A percentile compares a stretch with the other conserved stretches of the same genome.
phyloP scores from a whole-genome alignment of 2,329 filamentous ascomycete species.

The Cytospora piceae region DNA sequence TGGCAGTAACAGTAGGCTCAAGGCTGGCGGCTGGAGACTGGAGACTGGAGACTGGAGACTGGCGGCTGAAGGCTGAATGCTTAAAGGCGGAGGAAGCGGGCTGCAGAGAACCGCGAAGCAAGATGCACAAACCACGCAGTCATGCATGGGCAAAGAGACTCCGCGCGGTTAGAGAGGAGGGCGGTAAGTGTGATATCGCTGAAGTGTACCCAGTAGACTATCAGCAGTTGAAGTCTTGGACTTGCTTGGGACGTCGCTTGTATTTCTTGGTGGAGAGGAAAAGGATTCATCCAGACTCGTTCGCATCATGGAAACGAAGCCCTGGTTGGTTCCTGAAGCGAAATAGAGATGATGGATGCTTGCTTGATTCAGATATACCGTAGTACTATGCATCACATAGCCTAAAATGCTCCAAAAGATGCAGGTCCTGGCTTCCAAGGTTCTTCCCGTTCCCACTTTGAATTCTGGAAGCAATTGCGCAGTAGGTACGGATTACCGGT shows the following conservation, averaged over 20 bases:
- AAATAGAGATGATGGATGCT: too few species aligned
- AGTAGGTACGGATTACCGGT: too few species aligned
- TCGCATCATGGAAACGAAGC: background rate
- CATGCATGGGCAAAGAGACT: background rate
- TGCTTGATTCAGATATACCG: too few species aligned
- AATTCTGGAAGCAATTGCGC: background rate
- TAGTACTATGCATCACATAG: too few species aligned
- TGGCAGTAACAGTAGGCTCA: background rate
- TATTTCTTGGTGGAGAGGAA: background rate
- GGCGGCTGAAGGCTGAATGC: background rate
- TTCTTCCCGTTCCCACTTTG: background rate
- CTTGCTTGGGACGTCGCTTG: too few species aligned
- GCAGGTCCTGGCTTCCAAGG: background rate
- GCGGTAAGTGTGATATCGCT: background rate
- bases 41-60: background rate
- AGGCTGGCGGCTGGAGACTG: too few species aligned
- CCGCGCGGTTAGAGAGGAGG: background rate
- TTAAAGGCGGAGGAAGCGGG: background rate
- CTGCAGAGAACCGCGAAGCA: background rate
- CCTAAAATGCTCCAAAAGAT: too few species aligned
- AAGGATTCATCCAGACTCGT: background rate
- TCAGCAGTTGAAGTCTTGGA: too few species aligned
- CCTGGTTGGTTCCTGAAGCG: too few species aligned
- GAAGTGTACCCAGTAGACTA: too few species aligned
- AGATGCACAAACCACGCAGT: background rate